Conservation (phyloP, 768 basidiomycete species). For the Cystofilobasidium macerans region DNA sequence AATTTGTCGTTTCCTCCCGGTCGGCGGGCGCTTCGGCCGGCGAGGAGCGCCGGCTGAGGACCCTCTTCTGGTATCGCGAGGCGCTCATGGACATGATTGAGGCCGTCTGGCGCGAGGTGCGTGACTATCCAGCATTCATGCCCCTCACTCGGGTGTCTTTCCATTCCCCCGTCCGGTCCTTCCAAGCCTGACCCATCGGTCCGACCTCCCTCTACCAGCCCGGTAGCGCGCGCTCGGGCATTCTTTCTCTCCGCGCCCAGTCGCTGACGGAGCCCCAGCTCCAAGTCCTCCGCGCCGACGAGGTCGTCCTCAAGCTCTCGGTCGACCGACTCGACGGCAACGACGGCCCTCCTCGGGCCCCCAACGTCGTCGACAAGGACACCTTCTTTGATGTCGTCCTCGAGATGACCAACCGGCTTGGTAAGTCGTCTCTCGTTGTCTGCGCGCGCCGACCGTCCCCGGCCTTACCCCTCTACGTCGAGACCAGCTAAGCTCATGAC, state of each 20-base stretch:
- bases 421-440: slow-evolving; percentile 28
- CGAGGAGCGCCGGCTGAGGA: slow-evolving; percentile 49
- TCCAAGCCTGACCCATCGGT: too few relatives aligned
- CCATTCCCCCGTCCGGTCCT: too few relatives aligned
- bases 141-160: too few relatives aligned
- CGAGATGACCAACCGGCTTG: slow-evolving; percentile 29
- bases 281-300: slow-evolving; percentile 59
- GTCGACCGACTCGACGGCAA: neutral
- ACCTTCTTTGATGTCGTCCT: slow-evolving; percentile 32
- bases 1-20: slow-evolving; percentile 62
- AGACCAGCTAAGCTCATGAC: slow-evolving; percentile 1
- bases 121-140: too few relatives aligned
- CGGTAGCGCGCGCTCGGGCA: slow-evolving; percentile 64
- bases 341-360: neutral
- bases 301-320: slow-evolving; percentile 49
- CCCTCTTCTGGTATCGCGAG: slow-evolving; percentile 94
- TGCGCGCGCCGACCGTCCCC: slow-evolving; percentile 27
- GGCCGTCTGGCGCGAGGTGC: slow-evolving; percentile 77
- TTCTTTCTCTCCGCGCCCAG: slow-evolving; percentile 65
- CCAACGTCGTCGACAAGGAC: slow-evolving; percentile 13
- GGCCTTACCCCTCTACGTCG: slow-evolving; percentile 18
- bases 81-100: slow-evolving; percentile 59
- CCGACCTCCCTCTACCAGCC: slow-evolving; percentile 44
- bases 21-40: slow-evolving; percentile 53
- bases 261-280: slow-evolving; percentile 69